Evolutionary conservation across 768 basidiomycete species (phyloP), one percentile per base, ranked within the genome.

Genomic region (Phylloporus arenicola): DNA sequence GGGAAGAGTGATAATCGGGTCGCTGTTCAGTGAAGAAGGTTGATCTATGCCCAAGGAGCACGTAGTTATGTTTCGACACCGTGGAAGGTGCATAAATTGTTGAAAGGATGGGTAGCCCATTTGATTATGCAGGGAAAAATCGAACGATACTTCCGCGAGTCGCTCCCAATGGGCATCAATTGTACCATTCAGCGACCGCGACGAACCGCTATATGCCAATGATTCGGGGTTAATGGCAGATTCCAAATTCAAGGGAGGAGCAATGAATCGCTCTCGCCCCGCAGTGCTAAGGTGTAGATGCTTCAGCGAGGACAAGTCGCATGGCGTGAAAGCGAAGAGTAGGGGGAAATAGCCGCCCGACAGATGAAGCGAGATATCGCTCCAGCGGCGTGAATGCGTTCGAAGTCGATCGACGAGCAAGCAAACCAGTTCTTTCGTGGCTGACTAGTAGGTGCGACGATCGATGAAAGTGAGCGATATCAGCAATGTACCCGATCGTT

Each of bases 1-100:
- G 2, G 43, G 49, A 0, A 63, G 20, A 12, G 47, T 57, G 37
- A 57, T 34, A 1, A 17, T 10, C 17, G 20, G 35, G 11, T 2
- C 9, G 14, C 3, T 8, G 1, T 17, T 13, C 33, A 19, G 16
- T 10, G 34, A 31, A 13, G 37, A 16, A 11, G 43, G 24, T 37
- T 8, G 43, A 41, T 53, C 45, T 9, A 63, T 50, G 1, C 58
- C 58, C 33, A 65, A 16, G 35, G 54, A 65, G 8, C 44, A 31
- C 59, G n/a, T n/a, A n/a, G n/a, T n/a, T n/a, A n/a, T n/a, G n/a
- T n/a, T n/a, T n/a, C n/a, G n/a, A n/a, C n/a, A 61, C 19, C 19
- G 40, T 2, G 27, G 24, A 3, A 61, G 55, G n/a, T 44, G n/a
- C 8, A 1, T 24, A 22, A 55, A 45, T 17, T 50, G 49, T 16